These are phyloP conservation scores for Tilletia setariae DNA, from an alignment of 1,284 basidiomycete genomes.

Conservation along the genomic window DNA sequence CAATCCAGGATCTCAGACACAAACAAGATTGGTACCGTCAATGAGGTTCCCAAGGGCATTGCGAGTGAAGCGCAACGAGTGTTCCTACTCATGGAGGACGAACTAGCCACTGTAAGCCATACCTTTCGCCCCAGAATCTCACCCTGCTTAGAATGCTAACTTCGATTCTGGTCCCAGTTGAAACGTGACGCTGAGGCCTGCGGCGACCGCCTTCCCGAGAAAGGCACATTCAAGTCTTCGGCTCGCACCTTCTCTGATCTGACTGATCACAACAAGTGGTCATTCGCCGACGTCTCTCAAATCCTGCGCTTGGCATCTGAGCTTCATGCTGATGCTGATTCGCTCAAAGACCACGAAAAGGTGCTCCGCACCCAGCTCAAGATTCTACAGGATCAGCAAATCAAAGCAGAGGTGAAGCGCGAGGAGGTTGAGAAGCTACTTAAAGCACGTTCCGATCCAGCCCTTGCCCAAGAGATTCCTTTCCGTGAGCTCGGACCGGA, in stretches of 20 bases:
- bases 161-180: constrained; percentile 26
- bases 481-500: constrained; percentile 79
- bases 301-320: constrained; percentile 41
- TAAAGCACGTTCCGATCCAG: constrained; percentile 70
- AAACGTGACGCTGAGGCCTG: not conserved
- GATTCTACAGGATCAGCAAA: constrained; percentile 57
- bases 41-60: not conserved
- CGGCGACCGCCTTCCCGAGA: not conserved
- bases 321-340: constrained; percentile 24
- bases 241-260: constrained; percentile 21
- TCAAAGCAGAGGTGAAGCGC: constrained; percentile 57
- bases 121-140: too few relatives aligned
- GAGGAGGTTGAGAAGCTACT: constrained; percentile 62
- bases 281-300: constrained; percentile 53
- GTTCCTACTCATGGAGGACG: constrained; percentile 54
- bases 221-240: not conserved
- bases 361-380: constrained; percentile 54
- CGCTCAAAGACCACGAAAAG: constrained; percentile 32
- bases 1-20: too few relatives aligned
- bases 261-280: constrained; percentile 48
- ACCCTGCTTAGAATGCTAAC: too few relatives aligned
- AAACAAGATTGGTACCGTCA: too few relatives aligned
- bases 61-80: constrained; percentile 4
- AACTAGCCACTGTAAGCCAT: constrained; percentile 39
- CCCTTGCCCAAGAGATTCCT: constrained; percentile 75